Conservation (phyloP, 2,329 filamentous ascomycete genomes). For the Triangularia setosa region DNA sequence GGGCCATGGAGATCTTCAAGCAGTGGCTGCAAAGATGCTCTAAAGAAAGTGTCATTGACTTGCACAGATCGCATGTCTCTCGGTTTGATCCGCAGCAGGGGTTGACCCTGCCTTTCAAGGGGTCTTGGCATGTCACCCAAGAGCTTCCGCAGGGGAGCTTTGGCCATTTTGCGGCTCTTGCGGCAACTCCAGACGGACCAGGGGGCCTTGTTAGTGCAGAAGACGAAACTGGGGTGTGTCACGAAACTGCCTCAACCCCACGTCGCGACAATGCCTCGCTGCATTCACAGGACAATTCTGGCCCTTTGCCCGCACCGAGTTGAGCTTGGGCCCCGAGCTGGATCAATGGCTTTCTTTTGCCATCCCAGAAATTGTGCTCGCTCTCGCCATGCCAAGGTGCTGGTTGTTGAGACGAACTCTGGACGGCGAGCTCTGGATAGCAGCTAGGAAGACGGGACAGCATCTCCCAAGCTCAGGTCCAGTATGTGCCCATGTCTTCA, state of each 20-base stretch:
- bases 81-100: conserved; percentile 21
- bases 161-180: conserved; percentile 12
- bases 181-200: conserved; percentile 4
- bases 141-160: conserved; percentile 10
- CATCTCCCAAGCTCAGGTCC: neutral
- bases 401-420: neutral
- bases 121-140: conserved; percentile 11
- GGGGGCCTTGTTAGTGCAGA: conserved; percentile 3
- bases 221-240: conserved; percentile 33
- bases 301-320: neutral
- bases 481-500: neutral
- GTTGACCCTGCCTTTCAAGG: conserved; percentile 10
- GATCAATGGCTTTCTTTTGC: conserved; percentile 29
- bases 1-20: conserved; percentile 15
- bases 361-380: conserved; percentile 9
- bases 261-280: conserved; percentile 29
- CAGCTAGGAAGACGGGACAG: neutral
- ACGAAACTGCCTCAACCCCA: conserved; percentile 35
- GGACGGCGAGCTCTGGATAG: neutral
- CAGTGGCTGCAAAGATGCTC: neutral
- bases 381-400: neutral
- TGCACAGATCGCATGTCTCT: conserved; percentile 2
- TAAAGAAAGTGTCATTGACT: neutral
- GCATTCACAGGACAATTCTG: conserved; percentile 2
- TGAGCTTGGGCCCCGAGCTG: conserved; percentile 22